Evolutionary conservation across 2,329 filamentous ascomycete species (phyloP).

Genomic region (Calonectria crousiana): DNA sequence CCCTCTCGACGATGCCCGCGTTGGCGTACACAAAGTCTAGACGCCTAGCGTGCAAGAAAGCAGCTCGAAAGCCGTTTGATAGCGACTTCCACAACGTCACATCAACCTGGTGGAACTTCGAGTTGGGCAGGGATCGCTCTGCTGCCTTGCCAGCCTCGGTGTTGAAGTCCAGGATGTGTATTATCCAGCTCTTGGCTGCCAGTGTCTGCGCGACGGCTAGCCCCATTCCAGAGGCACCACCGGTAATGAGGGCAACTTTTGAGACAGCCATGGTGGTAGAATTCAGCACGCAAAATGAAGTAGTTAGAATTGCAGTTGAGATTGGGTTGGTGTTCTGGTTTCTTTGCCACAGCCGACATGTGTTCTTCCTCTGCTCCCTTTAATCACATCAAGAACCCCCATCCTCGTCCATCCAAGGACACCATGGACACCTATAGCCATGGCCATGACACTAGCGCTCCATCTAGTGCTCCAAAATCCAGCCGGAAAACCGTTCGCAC

Average conservation of each 20-base stretch:
- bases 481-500: slow-evolving; percentile 22
- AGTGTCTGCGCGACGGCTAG: slow-evolving; percentile 20
- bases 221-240: slow-evolving; percentile 20
- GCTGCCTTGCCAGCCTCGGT: background rate
- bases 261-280: background rate
- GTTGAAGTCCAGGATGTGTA: slow-evolving; percentile 25
- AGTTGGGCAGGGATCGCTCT: background rate
- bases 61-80: background rate
- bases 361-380: background rate
- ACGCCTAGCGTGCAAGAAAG: slow-evolving; percentile 6
- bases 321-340: background rate
- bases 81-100: slow-evolving; percentile 23
- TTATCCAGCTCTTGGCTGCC: slow-evolving; percentile 11
- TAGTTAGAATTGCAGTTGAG: background rate
- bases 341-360: background rate
- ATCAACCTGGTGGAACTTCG: slow-evolving; percentile 6
- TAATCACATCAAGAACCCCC: no score
- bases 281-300: background rate
- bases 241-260: slow-evolving; percentile 18
- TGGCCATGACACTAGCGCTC: background rate
- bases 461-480: no score
- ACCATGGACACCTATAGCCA: background rate
- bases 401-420: background rate
- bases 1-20: slow-evolving; percentile 26
- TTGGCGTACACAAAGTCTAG: slow-evolving; percentile 29